Percentiles rank a stretch among this genome's conserved stretches.
Conservation (phyloP, 2,329 filamentous ascomycete genomes). For the Cladosporium sp. region DNA sequence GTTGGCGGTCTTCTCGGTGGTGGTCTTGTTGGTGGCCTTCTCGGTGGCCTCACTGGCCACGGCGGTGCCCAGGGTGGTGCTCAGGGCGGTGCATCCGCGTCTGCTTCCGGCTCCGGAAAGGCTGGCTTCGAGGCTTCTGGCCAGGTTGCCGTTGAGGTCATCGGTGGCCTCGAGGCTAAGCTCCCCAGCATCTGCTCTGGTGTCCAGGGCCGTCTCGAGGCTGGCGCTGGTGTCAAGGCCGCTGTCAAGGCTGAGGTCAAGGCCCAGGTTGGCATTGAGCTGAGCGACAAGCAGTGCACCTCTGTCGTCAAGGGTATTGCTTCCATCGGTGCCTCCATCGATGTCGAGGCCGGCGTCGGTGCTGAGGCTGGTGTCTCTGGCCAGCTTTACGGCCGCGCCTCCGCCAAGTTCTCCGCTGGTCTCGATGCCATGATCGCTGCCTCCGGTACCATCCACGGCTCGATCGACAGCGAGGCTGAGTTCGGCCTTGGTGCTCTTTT, state of each 20-base stretch:
- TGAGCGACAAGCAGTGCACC: conserved; percentile 2
- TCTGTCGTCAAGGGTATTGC: conserved; percentile 9
- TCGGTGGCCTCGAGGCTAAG: conserved; percentile 3
- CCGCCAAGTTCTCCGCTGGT: conserved; percentile 8
- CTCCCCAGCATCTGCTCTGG: conserved; percentile 8
- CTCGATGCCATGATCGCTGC: conserved; percentile 2
- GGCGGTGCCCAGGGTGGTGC: not conserved
- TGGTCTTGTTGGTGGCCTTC: not conserved
- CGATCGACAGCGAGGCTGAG: conserved; percentile 7
- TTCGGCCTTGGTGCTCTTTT: conserved; percentile 10
- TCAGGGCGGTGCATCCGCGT: not conserved
- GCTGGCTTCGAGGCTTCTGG: not conserved
- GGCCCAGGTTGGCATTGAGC: conserved; percentile 6
- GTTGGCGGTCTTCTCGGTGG: conserved; percentile 3
- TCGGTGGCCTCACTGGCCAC: not conserved
- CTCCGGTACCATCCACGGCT: conserved; percentile 10
- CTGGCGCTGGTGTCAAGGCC: not conserved
- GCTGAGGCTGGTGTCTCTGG: conserved; percentile 1
- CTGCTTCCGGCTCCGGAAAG: not conserved
- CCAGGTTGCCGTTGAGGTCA: not conserved
- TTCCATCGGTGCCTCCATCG: conserved; percentile 9
- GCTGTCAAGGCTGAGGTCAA: conserved; percentile 10
- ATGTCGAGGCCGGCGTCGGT: not conserved
- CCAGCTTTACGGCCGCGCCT: conserved; percentile 1
- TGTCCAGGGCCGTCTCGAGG: conserved; percentile 6